phyloP scores from a whole-genome alignment of 306 rosid genomes.

The Gastrolobium villosum region DNA sequence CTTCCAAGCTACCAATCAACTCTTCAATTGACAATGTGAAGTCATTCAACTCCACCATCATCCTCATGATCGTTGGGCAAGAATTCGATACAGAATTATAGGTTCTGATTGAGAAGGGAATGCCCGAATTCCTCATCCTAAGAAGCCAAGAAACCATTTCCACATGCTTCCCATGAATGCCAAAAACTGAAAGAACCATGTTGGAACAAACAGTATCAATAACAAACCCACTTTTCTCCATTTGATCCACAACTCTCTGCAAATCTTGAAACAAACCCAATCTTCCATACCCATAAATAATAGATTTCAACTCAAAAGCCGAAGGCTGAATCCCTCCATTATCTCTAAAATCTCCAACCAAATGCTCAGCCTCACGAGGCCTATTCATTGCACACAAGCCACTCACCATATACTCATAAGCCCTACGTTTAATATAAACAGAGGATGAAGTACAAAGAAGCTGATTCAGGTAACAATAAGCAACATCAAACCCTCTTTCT shows the following conservation, averaged over 20 bases:
- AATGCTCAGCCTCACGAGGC: constrained; percentile 69
- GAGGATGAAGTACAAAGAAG: constrained; percentile 63
- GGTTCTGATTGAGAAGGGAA: constrained; percentile 77
- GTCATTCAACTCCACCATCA: constrained; percentile 52
- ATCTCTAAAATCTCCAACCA: constrained; percentile 62
- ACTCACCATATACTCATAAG: constrained; percentile 69
- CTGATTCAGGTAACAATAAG: constrained; percentile 54
- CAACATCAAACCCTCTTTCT: constrained; percentile 60
- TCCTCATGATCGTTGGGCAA: constrained; percentile 59
- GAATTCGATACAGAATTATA: constrained; percentile 75
- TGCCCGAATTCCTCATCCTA: constrained; percentile 57
- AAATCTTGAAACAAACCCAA: constrained; percentile 72
- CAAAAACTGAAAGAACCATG: constrained; percentile 83
- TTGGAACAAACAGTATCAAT: constrained; percentile 73
- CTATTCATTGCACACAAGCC: constrained; percentile 75
- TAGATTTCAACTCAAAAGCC: constrained; percentile 67
- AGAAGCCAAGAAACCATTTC: constrained; percentile 75
- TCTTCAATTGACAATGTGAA: constrained; percentile 63
- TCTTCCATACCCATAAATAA: constrained; percentile 73
- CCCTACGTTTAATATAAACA: constrained; percentile 64
- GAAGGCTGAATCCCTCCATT: constrained; percentile 66
- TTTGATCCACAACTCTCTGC: constrained; percentile 63
- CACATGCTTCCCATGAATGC: constrained; percentile 65
- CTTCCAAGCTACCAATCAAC: constrained; percentile 53
- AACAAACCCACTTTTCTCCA: constrained; percentile 65